phyloP scores from a whole-genome alignment of 306 rosid species.

The Vicia faba region DNA sequence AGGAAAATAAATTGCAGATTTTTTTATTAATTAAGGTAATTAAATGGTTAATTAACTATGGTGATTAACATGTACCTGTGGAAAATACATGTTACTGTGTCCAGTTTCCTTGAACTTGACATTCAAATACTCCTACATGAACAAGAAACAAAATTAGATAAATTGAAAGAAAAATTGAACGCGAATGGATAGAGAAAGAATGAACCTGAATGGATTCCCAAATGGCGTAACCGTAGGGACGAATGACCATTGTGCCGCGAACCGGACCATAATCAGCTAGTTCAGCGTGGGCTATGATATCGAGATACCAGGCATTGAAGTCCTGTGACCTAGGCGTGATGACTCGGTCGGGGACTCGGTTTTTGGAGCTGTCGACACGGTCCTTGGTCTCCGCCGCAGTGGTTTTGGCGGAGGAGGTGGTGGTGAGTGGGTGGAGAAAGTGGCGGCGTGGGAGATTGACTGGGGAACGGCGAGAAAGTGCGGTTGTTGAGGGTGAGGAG shows the following conservation, averaged over 20 bases:
- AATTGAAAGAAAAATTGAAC: background rate
- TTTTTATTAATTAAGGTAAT: background rate
- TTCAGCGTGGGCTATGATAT: slow-evolving; percentile 81
- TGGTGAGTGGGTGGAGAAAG: slow-evolving; percentile 25
- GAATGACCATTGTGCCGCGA: slow-evolving; percentile 97
- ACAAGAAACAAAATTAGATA: background rate
- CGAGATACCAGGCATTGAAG: slow-evolving; percentile 95
- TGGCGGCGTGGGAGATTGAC: slow-evolving; percentile 41
- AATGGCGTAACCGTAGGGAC: slow-evolving; percentile 94
- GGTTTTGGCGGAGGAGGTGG: slow-evolving; percentile 55
- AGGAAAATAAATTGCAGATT: no score
- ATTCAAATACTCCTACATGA: slow-evolving; percentile 76
- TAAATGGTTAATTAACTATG: background rate
- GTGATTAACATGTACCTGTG: slow-evolving; percentile 72
- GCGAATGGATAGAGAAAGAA: background rate
- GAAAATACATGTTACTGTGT: slow-evolving; percentile 95
- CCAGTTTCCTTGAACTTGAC: slow-evolving; percentile 95
- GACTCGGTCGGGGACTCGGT: slow-evolving; percentile 57
- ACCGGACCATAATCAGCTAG: slow-evolving; percentile 99
- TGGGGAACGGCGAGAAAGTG: slow-evolving; percentile 43
- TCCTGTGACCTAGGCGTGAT: slow-evolving; percentile 91
- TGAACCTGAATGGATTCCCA: slow-evolving; percentile 97
- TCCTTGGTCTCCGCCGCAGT: slow-evolving; percentile 47
- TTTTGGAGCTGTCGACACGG: slow-evolving; percentile 56
- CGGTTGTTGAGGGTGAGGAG: slow-evolving; percentile 44